Percentiles rank a stretch among this genome's conserved stretches.
Conservation (phyloP, 176 grass and related monocot species). For the Cymbopogon citratus region DNA sequence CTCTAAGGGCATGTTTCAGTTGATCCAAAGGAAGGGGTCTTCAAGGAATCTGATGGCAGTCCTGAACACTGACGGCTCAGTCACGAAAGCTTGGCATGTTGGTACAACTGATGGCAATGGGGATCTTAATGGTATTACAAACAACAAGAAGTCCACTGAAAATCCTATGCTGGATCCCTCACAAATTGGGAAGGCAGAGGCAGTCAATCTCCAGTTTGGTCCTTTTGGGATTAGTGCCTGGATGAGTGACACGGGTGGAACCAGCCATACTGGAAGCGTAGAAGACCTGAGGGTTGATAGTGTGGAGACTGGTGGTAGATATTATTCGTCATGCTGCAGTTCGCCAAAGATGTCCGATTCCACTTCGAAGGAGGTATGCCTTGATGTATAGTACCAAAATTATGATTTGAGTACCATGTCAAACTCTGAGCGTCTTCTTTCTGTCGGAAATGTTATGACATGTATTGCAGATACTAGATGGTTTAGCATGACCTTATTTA, state of each 20-base stretch:
- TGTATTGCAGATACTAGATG: not conserved
- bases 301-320: constrained; percentile 35
- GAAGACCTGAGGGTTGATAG: constrained; percentile 60
- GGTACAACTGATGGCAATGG: constrained; percentile 28
- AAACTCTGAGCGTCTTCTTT: not conserved
- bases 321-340: constrained; percentile 64
- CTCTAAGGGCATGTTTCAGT: constrained; percentile 91
- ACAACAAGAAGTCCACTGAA: constrained; percentile 22
- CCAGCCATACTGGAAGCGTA: constrained; percentile 70
- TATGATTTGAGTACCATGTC: not conserved
- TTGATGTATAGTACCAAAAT: not conserved
- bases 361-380: constrained; percentile 75
- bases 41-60: constrained; percentile 88
- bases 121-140: constrained; percentile 4
- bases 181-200: constrained; percentile 63
- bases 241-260: constrained; percentile 60
- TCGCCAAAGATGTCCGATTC: constrained; percentile 73
- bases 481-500: not conserved
- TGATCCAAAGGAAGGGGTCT: constrained; percentile 84
- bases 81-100: constrained; percentile 87
- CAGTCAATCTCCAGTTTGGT: constrained; percentile 87
- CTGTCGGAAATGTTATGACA: not conserved
- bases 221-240: constrained; percentile 85
- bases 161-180: constrained; percentile 48
- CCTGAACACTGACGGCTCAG: constrained; percentile 78